Base-by-base conservation (phyloP, 129 eudicot genomes). In the Tanacetum coccineum region DNA sequence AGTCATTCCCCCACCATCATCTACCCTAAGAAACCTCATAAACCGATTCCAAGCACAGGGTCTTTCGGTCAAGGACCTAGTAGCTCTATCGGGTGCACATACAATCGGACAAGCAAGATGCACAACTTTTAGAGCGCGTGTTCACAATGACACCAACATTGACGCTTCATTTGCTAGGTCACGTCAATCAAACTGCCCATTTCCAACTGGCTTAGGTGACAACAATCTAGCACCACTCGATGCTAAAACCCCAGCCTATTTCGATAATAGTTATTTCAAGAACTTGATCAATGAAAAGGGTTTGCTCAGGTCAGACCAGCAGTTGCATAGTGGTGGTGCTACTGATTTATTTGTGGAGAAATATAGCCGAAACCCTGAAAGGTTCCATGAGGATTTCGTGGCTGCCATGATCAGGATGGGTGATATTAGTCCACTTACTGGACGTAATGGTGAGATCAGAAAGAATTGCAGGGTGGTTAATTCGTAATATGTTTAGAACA, bases 91-190 rank as follows among this genome's bases (percentile, higher is more conserved):
- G 1, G 97, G 89, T 0, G 45, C 84, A 2, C 95, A 87, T 57
- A 84, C 95, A 53, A 87, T 87, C 45, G 95, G 95, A 54, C 74
- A 78, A 82, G 86, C 91, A 42, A 75, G 95, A 56, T 87, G 95
- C 64, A 77, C 80, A 9, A 21, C 52, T 20, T 84, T 87, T 71
- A 72, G 87, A 70, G 56, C 64, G 4, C 88, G 84, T 19, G 44
- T 87, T n/a, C 71, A 87, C 81, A 87, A 84, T 63, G 84, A 82
- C 45, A 65, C 77, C 52, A 80, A 75, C 80, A 84, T 85, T 15
- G 86, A 84, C 14, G 51, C 86, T 13, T 59, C 81, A 2, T 80
- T 85, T 47, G 95, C 95, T 8, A 69, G 36, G 25, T 74, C 70
- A 36, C 75, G 79, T 30, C 82, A 63, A 17, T 46, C 62, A n/a